Percentiles rank a stretch among this genome's conserved stretches.
Conservation (phyloP, 2,329 filamentous ascomycete species). For the Monosporascus sp. region DNA sequence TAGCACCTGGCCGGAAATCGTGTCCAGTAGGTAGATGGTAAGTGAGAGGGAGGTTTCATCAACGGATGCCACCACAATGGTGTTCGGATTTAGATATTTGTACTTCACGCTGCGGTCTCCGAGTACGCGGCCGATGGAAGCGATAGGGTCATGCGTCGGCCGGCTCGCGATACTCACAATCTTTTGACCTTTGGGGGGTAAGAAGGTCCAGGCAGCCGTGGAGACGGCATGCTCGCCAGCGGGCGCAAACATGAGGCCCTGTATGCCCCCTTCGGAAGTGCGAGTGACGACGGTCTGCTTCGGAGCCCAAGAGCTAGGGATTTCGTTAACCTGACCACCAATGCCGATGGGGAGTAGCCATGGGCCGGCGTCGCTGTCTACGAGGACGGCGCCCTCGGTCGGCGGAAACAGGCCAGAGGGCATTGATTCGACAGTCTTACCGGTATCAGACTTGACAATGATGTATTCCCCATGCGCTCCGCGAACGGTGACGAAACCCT, state of each 20-base stretch:
- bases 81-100: conserved; percentile 92
- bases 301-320: conserved; percentile 42
- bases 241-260: conserved; percentile 48
- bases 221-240: conserved; percentile 36
- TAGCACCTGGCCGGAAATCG: conserved; percentile 76
- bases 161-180: conserved; percentile 64
- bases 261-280: conserved; percentile 42
- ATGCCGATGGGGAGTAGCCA: conserved; percentile 50
- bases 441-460: conserved; percentile 47
- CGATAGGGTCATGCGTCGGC: conserved; percentile 76
- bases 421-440: conserved; percentile 43
- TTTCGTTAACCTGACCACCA: conserved; percentile 42
- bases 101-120: conserved; percentile 91
- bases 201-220: conserved; percentile 67
- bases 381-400: conserved; percentile 43
- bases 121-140: conserved; percentile 90
- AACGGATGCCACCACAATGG: conserved; percentile 67
- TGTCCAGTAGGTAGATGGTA: conserved; percentile 76
- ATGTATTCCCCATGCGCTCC: conserved; percentile 58
- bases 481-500: conserved; percentile 52
- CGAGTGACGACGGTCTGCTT: conserved; percentile 51
- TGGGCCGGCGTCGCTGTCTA: conserved; percentile 47
- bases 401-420: conserved; percentile 32
- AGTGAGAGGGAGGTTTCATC: conserved; percentile 55
- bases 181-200: conserved; percentile 58